Base-by-base conservation (phyloP, 805 yeast species). In the Jamesozyma jinghongensis region DNA sequence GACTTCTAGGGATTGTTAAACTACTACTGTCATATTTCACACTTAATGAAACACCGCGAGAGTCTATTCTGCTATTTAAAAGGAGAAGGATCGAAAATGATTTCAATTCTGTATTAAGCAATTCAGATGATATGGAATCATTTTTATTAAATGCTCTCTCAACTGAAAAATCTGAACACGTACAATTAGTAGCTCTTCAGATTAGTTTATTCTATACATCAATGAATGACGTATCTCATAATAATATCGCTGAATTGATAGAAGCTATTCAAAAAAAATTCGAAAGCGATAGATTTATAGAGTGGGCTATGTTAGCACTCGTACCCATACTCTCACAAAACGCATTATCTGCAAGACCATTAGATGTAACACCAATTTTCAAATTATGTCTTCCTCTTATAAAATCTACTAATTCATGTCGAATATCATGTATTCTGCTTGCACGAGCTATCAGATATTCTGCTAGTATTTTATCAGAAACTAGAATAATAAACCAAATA, bases 401-500 rank as follows among this genome's bases (percentile, higher is more conserved):
- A 19, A 66, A 57, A 30, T 51, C 51, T 3, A 36, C 40, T 0
- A 38, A 43, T 1, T 14, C 45, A 3, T 56, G 59, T 34, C 43
- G 51, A 22, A 19, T 56, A 11, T 49, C 65, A 3, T 62, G 61
- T 25, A 19, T 40, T 8, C 34, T 55, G n/a, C 53, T 48, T 44
- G 49, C 47, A 19, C 51, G 14, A 27, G 45, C 36, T 17, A 51
- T 42, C 40, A 49, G 37, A 41, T 59, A 51, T 12, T 40, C 63
- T 4, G 36, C 44, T 1, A 25, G 19, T 11, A 39, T 46, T 3
- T 37, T 43, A 3, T 19, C 49, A 3, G 82, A 77, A 40, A 54
- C 55, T 7, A 55, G 73, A 0, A 49, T 77, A 7, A 41, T 62
- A 3, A 71, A 66, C 34, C 74, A 73, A 45, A 56, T 78, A 26